Percentiles rank a stretch among this genome's conserved stretches.
phyloP scores from a whole-genome alignment of 495 filamentous ascomycete genomes.

The Hypoxylon intermedium region DNA sequence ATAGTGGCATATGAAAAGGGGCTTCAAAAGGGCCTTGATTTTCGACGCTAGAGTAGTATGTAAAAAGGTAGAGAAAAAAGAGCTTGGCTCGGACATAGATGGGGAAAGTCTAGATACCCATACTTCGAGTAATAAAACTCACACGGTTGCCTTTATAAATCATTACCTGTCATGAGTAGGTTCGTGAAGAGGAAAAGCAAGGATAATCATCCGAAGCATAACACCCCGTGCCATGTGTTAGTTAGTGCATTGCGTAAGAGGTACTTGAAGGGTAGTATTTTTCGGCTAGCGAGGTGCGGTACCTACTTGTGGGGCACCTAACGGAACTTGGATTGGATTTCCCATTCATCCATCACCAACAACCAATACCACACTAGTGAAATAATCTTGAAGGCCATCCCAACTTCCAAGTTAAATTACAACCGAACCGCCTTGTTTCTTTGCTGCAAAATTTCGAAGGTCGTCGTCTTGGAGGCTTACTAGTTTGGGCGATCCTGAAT shows the following conservation, averaged over 20 bases:
- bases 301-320: slow-evolving; percentile 10
- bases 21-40: neutral
- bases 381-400: neutral
- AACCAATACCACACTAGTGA: slow-evolving; percentile 3
- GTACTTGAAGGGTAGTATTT: neutral
- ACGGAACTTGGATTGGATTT: slow-evolving; percentile 3
- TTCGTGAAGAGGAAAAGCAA: too few species aligned
- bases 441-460: neutral
- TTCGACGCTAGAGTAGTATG: neutral
- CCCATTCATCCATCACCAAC: neutral
- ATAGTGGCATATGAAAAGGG: neutral
- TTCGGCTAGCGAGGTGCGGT: neutral
- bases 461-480: neutral
- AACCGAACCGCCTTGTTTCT: neutral
- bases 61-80: neutral
- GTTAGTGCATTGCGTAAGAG: neutral
- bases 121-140: neutral
- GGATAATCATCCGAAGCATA: too few species aligned
- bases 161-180: neutral
- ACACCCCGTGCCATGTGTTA: too few species aligned
- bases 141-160: too few species aligned
- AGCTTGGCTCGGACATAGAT: neutral
- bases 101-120: neutral
- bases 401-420: slow-evolving; percentile 14
- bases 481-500: neutral